Base-by-base conservation (phyloP, 805 yeast species). In the Danielia oregonensis region DNA sequence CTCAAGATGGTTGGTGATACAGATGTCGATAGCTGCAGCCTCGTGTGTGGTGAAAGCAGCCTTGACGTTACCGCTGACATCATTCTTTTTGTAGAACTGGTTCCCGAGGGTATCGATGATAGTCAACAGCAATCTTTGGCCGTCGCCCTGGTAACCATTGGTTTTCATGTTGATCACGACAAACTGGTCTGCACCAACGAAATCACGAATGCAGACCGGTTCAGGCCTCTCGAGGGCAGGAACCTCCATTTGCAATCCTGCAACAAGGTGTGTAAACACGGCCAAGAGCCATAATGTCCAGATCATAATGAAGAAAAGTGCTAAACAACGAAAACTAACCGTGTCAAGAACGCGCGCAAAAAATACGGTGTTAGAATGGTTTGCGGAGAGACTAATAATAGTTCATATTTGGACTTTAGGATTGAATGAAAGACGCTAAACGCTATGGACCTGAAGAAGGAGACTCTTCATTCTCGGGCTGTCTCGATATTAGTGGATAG, bases 151-250 rank as follows among this genome's bases (percentile, higher is more conserved):
- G 33, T 68, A 55, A 23, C 97, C 97, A 47, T 75, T 70, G 7
- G 95, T 74, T 40, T 77, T 74, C 50, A 87, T 74, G 46, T 81
- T 82, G 38, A 89, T 85, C 29, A 91, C 96, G 17, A 91, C 97
- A 46, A 89, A 63, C 56, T 86, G 91, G 38, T 87, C 89, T 47
- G 79, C 84, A 31, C 75, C 67, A 36, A 86, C 94, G 55, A 91
- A 91, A 59, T 93, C 97, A 59, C 98, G 85, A 46, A 93, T 75
- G 69, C 98, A 93, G 39, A 82, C 76, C 24, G 91, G 89, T 21
- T 64, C 56, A 43, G 74, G 62, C 51, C 61, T 58, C 3, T 61
- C 50, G 6, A 51, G 55, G 13, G 82, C 79, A 35, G 70, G 72
- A 13, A 78, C 59, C 31, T 77, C 82, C 48, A 77, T 63, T 51